These are phyloP conservation scores for Rhizopus microsporus DNA, from an alignment of 371 early-diverging fungal species.

Conservation along the genomic window DNA sequence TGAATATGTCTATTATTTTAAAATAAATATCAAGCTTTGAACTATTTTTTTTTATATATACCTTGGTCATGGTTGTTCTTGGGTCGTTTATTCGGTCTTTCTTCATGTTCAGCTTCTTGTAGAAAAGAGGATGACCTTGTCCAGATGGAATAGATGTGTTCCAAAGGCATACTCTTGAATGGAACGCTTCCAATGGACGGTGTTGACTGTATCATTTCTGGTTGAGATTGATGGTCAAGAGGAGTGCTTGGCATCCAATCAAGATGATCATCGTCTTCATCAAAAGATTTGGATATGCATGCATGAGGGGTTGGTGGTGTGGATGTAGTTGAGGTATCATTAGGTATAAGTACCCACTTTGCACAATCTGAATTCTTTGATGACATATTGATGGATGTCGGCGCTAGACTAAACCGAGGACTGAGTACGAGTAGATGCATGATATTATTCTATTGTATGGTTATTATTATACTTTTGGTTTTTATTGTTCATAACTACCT, in stretches of 20 bases:
- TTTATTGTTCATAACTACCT: conserved; percentile 6
- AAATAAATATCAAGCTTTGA: not conserved
- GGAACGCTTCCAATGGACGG: not conserved
- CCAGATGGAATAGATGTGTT: conserved; percentile 25
- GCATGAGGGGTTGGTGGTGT: not conserved
- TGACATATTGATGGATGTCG: conserved; percentile 13
- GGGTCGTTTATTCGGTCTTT: not conserved
- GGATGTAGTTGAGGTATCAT: not conserved
- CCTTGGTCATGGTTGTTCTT: conserved; percentile 2
- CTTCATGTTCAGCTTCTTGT: not conserved
- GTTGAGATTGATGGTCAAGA: not conserved
- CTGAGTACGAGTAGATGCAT: conserved; percentile 30
- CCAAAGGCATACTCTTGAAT: conserved; percentile 18
- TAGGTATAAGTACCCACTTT: conserved; percentile 11
- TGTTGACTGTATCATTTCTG: not conserved
- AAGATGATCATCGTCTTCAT: conserved; percentile 12
- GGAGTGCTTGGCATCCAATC: conserved; percentile 1
- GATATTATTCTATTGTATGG: conserved; percentile 14
- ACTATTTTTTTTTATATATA: not conserved
- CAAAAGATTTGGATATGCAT: conserved; percentile 3
- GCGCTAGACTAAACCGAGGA: conserved; percentile 23
- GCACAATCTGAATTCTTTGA: conserved; percentile 19
- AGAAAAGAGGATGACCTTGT: conserved; percentile 4
- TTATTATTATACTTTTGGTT: conserved; percentile 1
- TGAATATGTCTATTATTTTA: conserved; percentile 7